Percentiles rank a stretch among this genome's conserved stretches.
These are phyloP conservation scores for Kluyveromyces aestuarii DNA, from an alignment of 805 yeast genomes.

Conservation along the genomic window DNA sequence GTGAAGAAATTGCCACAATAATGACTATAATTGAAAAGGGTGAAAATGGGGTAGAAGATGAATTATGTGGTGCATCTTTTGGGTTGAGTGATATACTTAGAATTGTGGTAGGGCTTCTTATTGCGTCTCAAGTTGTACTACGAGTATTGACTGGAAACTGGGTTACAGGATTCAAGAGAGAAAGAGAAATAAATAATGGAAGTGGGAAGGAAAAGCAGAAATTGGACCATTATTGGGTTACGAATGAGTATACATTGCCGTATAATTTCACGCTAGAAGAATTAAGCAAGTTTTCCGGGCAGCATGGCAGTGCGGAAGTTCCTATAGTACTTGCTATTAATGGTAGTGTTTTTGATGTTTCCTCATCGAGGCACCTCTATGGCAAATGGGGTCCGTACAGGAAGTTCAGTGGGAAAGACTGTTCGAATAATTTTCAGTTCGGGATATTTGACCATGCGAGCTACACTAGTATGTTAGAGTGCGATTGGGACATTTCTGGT, in stretches of 20 bases:
- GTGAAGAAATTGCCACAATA: neutral
- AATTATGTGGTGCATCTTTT: neutral
- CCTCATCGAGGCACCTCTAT: slow-evolving; percentile 12
- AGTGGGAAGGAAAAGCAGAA: neutral
- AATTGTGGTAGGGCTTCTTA: neutral
- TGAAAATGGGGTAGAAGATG: neutral
- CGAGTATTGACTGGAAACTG: neutral
- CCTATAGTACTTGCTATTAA: slow-evolving; percentile 15
- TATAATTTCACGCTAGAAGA: slow-evolving; percentile 3
- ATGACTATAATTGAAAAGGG: neutral
- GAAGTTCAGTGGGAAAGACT: slow-evolving; percentile 18
- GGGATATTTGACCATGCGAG: slow-evolving; percentile 14
- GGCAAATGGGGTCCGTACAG: slow-evolving; percentile 20
- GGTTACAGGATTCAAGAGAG: neutral
- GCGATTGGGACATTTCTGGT: slow-evolving; percentile 7
- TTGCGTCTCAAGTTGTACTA: neutral
- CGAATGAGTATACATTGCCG: slow-evolving; percentile 3
- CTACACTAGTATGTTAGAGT: slow-evolving; percentile 8
- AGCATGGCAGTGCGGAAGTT: neutral
- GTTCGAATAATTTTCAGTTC: slow-evolving; percentile 14
- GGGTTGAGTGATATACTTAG: neutral
- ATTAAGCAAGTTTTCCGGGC: slow-evolving; percentile 5
- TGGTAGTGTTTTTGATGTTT: slow-evolving; percentile 19
- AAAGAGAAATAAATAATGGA: neutral
- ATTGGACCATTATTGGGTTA: slow-evolving; percentile 9